Base-by-base conservation (phyloP, 2,329 filamentous ascomycete species). In the Aspergillus terreus region DNA sequence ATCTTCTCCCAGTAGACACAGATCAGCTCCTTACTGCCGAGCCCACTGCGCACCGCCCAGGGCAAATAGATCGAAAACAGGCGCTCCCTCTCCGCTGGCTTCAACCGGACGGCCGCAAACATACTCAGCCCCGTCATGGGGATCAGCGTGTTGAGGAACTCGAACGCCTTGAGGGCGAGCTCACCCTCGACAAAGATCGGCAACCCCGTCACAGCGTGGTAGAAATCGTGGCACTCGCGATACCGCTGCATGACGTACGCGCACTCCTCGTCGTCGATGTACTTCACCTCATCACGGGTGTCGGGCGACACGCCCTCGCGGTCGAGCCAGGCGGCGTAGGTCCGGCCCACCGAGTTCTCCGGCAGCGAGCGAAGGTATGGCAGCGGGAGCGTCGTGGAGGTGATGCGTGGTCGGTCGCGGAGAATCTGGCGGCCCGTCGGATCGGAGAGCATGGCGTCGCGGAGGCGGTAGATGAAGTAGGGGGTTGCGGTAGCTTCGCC, bases 221-320 rank as follows among this genome's bases (percentile, higher is more conserved):
- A 96, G 73, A 99, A 96, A 70, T 99, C 94, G 71, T 99, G 94
- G 60, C 88, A 95, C 73, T 99, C 94, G 56, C 94, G 85, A 72
- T 99, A 99, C 49, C 94, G 84, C 77, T 97, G 94, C 88, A 99
- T 95, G 15, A 97, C 94, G 75, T 97, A 99, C 33, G 94, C 94
- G 69, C 92, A 95, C 73, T 99, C 94, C 62, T 88, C 86, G 67
- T 97, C 86, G 71, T 97, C 92, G 56, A 99, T 91, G 75, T 95
- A 97, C 47, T 88, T 84, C 38, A 99, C 94, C 2, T 72, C 70
- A 38, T 86, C 78, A 43, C 94, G 84, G 6, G 92, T 96, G 71
- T 99, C 94, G 1, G 94, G 94, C 7, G 88, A 88, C 12, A 99
- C 92, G 55, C 90, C 89, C 72, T 99, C 94, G 43, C 88, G 83